Evolutionary conservation across 1,139 yeast genomes (phyloP).

Genomic region (Zygosaccharomyces sapae): DNA sequence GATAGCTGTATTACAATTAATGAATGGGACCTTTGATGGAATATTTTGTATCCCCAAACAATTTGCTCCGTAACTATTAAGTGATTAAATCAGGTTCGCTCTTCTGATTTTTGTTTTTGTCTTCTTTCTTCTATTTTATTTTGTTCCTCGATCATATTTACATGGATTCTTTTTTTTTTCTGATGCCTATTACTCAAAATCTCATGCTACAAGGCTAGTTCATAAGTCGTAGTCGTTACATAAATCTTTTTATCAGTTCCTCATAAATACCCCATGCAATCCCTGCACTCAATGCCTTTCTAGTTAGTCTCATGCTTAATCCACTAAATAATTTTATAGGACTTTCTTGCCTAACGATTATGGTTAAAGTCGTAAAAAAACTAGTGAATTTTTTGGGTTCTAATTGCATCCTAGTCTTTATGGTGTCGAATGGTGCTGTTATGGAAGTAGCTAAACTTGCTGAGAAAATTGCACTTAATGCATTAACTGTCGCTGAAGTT

Average conservation of each 20-base stretch:
- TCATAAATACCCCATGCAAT: constrained; percentile 97
- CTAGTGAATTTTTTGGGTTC: constrained; percentile 45
- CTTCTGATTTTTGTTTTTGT: background rate
- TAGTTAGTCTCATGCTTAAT: constrained; percentile 66
- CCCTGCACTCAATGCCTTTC: constrained; percentile 91
- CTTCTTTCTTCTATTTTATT: background rate
- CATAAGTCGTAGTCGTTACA: constrained; percentile 14
- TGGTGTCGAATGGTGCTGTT: constrained; percentile 94
- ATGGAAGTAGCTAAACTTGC: constrained; percentile 78
- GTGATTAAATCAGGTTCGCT: background rate
- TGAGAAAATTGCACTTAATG: constrained; percentile 66
- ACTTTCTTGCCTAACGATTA: constrained; percentile 57
- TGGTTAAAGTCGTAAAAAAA: constrained; percentile 40
- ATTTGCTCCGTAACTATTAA: background rate
- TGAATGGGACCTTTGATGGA: constrained; percentile 36
- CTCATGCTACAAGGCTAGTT: background rate
- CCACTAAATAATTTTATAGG: constrained; percentile 71
- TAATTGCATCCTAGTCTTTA: constrained; percentile 86
- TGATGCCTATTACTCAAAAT: background rate
- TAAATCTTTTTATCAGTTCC: constrained; percentile 56
- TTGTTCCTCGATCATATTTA: background rate
- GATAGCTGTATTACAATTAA: constrained; percentile 51
- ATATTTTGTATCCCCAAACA: constrained; percentile 28
- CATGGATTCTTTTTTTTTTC: background rate
- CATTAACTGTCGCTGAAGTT: constrained; percentile 58